Evolutionary conservation across 306 rosid species (phyloP).

Genomic region (Pterocarpus macrocarpus): DNA sequence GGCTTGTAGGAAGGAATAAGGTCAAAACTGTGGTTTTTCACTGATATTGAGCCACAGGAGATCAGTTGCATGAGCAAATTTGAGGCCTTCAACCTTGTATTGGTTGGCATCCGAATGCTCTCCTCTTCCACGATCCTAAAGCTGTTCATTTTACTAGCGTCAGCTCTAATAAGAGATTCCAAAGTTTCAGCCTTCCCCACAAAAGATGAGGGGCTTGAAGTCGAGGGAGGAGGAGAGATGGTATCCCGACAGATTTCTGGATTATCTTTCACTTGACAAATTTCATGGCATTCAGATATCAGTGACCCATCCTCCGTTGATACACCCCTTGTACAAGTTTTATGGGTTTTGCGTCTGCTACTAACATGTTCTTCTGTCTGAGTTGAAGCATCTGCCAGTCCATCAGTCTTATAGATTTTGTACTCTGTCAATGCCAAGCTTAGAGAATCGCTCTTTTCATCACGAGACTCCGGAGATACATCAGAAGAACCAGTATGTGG

Average conservation of each 20-base stretch:
- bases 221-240: conserved; percentile 74
- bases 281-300: conserved; percentile 64
- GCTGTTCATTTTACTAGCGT: conserved; percentile 87
- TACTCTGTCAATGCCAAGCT: conserved; percentile 93
- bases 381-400: conserved; percentile 91
- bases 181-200: conserved; percentile 86
- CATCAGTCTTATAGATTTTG: conserved; percentile 83
- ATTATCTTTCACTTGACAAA: conserved; percentile 65
- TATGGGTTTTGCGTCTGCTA: conserved; percentile 58
- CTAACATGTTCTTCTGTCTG: conserved; percentile 83
- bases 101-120: conserved; percentile 66
- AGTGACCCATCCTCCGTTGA: conserved; percentile 86
- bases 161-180: conserved; percentile 93
- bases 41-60: conserved; percentile 96
- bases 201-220: conserved; percentile 77
- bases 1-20: conserved; percentile 90
- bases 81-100: conserved; percentile 79
- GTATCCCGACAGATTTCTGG: conserved; percentile 67
- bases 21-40: conserved; percentile 92
- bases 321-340: conserved; percentile 93
- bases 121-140: conserved; percentile 89
- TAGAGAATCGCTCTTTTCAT: conserved; percentile 66
- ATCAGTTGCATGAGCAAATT: conserved; percentile 92
- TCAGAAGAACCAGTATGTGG: conserved; percentile 68
- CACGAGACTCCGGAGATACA: conserved; percentile 80